These are phyloP conservation scores for Blastobotrys americana DNA, from an alignment of 805 yeast species.

Conservation along the genomic window DNA sequence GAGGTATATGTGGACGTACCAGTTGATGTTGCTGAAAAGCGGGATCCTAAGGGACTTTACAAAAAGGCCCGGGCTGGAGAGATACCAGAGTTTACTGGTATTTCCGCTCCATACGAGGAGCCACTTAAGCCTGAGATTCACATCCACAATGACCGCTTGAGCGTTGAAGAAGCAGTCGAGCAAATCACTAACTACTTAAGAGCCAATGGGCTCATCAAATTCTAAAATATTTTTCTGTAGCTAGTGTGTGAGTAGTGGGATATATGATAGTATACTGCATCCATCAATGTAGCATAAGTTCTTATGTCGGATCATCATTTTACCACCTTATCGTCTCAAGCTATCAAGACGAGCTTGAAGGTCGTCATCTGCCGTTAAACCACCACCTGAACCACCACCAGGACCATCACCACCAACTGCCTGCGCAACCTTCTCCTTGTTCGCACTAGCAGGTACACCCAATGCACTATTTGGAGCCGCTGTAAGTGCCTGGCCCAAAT, in stretches of 20 bases:
- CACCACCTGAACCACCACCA: conserved; percentile 31
- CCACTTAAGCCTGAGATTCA: conserved; percentile 82
- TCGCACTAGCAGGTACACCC: conserved; percentile 17
- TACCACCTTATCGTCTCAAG: conserved; percentile 45
- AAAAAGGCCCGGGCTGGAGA: conserved; percentile 94
- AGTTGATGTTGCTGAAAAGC: conserved; percentile 85
- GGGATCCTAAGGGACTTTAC: conserved; percentile 96
- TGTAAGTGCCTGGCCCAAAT: conserved; percentile 47
- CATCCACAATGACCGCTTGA: conserved; percentile 59
- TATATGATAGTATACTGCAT: background rate
- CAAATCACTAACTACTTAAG: conserved; percentile 53
- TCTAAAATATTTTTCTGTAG: background rate
- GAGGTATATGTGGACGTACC: conserved; percentile 94
- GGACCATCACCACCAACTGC: conserved; percentile 40
- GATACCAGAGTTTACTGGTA: conserved; percentile 91
- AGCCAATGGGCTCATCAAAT: conserved; percentile 10
- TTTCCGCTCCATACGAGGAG: conserved; percentile 92
- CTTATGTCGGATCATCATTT: background rate
- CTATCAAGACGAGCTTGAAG: conserved; percentile 83
- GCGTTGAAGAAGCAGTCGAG: conserved; percentile 76
- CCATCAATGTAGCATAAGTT: no score
- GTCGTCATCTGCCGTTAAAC: conserved; percentile 56
- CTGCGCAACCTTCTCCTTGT: conserved; percentile 44
- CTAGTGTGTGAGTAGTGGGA: background rate
- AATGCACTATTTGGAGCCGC: conserved; percentile 38